Evolutionary conservation across 2,329 filamentous ascomycete species (phyloP).

Genomic region (Fusarium pseudocircinatum): DNA sequence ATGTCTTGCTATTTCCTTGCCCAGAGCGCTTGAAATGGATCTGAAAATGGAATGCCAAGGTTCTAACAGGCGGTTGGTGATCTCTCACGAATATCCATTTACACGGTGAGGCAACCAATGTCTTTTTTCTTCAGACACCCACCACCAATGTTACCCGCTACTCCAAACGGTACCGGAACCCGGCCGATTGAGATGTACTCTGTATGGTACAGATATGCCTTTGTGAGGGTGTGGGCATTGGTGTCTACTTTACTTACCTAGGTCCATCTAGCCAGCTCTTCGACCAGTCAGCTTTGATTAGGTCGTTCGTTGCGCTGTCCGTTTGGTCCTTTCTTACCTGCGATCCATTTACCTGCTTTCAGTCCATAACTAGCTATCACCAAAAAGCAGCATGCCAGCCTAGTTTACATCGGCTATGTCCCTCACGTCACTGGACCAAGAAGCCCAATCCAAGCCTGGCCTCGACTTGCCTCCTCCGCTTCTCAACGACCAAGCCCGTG

Average conservation of each 20-base stretch:
- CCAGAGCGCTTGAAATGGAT: conserved; percentile 10
- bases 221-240: conserved; percentile 40
- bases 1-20: conserved; percentile 6
- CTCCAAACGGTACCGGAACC: conserved; percentile 40
- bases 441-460: conserved; percentile 27
- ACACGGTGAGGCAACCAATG: conserved; percentile 31
- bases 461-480: conserved; percentile 28
- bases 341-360: conserved; percentile 33
- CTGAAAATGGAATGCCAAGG: conserved; percentile 18
- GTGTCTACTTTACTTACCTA: conserved; percentile 36
- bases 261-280: conserved; percentile 36
- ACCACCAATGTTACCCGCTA: conserved; percentile 32
- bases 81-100: conserved; percentile 30
- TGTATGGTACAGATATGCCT: conserved; percentile 29
- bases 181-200: conserved; percentile 36
- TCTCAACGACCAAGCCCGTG: conserved; percentile 24
- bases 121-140: conserved; percentile 17
- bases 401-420: conserved; percentile 33
- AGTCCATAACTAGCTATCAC: conserved; percentile 25
- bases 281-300: conserved; percentile 38
- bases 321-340: conserved; percentile 34
- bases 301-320: conserved; percentile 32
- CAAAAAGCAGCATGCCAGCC: conserved; percentile 38
- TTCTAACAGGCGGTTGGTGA: conserved; percentile 16
- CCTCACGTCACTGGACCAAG: conserved; percentile 42